Evolutionary conservation across 139 green algal genomes (phyloP), one percentile per base, ranked within the genome.

Genomic region (Micractinium conductrix): DNA sequence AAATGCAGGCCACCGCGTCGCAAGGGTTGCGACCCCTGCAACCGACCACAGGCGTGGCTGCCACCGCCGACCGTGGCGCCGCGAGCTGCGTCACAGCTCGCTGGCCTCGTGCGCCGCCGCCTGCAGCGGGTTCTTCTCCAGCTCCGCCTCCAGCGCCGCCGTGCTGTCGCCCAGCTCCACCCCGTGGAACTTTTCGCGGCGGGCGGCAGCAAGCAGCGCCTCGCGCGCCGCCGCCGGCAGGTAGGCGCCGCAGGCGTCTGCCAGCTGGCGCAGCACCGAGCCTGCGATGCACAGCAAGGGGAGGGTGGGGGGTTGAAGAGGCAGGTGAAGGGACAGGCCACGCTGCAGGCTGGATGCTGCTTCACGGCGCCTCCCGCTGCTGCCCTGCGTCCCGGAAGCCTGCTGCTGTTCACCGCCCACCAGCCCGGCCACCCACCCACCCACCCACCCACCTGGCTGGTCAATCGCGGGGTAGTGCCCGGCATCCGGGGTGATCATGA

Each of bases 381-480:
- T 35, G 38, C 4, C 22, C 14, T 76, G 38, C 37, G 21, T 2
- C 21, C 19, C 24, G 14, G 19, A 76, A 10, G 22, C 38, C 21
- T 53, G 33, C 33, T 42, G 65, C 65, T 45, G 35, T 73, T 73
- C 65, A 43, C 65, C 35, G 10, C 10, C 4, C 33, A 26, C 35
- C 33, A 26, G 17, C 3, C 40, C 40, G 33, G 16, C 9, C 33
- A 45, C 28, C 35, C n/a, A n/a, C 35, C 40, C 44, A 67, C 17
- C 44, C 17, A 33, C 26, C 22, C 87, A 84, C 24, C 80, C 21
- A 44, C 88, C 82, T n/a, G 92, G 89, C 84, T 95, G 90, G 81
- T 97, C 94, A 8, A 97, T 87, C 84, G 96, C 95, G 5, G 93
- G 90, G 79, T 95, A 97, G 86, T 97, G 94, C 9, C 76, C 82